These are phyloP conservation scores for Hemileia vastatrix DNA, from an alignment of 1,284 basidiomycete species.

Conservation along the genomic window DNA sequence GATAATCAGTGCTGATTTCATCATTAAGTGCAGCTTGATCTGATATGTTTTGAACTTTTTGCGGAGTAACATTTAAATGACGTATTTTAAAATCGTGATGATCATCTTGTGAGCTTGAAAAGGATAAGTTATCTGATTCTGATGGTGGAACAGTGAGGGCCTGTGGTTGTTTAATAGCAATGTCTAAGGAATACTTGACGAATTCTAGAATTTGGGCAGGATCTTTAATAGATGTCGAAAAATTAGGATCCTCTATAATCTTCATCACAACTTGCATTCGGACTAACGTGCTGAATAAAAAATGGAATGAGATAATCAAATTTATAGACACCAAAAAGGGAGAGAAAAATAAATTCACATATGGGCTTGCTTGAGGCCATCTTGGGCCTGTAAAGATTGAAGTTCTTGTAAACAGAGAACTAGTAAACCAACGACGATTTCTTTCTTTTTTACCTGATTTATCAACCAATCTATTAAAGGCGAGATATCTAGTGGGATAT, in stretches of 20 bases:
- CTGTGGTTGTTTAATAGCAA: too few species aligned
- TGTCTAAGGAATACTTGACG: slow-evolving; percentile 1
- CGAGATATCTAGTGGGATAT: background rate
- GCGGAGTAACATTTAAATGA: too few species aligned
- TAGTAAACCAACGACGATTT: slow-evolving; percentile 1
- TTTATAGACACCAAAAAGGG: background rate
- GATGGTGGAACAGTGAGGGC: too few species aligned
- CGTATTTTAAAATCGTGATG: too few species aligned
- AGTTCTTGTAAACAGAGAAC: slow-evolving; percentile 8
- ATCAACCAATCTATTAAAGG: slow-evolving; percentile 6
- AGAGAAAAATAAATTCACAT: slow-evolving; percentile 3
- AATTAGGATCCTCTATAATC: slow-evolving; percentile 3
- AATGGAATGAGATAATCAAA: background rate
- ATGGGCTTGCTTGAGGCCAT: slow-evolving; percentile 12
- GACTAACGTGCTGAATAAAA: slow-evolving; percentile 3
- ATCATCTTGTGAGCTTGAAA: too few species aligned
- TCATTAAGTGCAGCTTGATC: too few species aligned
- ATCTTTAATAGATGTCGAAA: slow-evolving; percentile 2
- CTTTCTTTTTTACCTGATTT: background rate
- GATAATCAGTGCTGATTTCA: background rate
- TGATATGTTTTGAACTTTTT: too few species aligned
- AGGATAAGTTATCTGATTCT: too few species aligned
- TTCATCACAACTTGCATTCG: slow-evolving; percentile 12
- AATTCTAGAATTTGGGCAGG: slow-evolving; percentile 12
- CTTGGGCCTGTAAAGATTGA: background rate